phyloP scores from a whole-genome alignment of 495 filamentous ascomycete genomes.

The Aspergillus mulundensis region DNA sequence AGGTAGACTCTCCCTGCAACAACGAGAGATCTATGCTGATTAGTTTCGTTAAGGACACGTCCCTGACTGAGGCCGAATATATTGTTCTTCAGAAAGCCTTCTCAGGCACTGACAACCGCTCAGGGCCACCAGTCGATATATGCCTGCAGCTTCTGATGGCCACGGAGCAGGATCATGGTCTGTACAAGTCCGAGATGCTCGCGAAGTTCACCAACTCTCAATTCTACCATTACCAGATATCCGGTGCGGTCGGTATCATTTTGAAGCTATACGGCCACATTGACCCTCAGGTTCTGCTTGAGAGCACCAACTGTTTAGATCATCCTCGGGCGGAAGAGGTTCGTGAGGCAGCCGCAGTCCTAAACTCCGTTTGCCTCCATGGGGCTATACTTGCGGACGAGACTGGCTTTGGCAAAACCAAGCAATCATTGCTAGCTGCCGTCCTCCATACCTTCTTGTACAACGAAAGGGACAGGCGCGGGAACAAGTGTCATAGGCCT shows the following conservation, averaged over 20 bases:
- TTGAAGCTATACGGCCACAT: too few species aligned
- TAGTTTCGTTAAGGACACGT: too few species aligned
- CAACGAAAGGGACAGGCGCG: neutral
- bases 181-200: too few species aligned
- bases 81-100: neutral
- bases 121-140: neutral
- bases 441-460: neutral
- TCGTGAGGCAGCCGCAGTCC: neutral
- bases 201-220: too few species aligned
- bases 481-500: neutral
- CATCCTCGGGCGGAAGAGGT: neutral
- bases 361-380: neutral
- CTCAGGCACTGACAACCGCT: neutral
- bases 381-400: neutral
- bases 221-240: too few species aligned
- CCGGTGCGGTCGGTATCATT: too few species aligned
- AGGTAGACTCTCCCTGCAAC: too few species aligned
- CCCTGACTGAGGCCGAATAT: too few species aligned
- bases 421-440: constrained; percentile 1
- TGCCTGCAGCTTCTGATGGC: neutral
- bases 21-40: too few species aligned
- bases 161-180: neutral
- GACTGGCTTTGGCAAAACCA: constrained; percentile 1
- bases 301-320: neutral
- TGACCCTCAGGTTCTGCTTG: neutral